Evolutionary conservation across 2,329 filamentous ascomycete genomes (phyloP), one percentile per base, ranked within the genome.

Genomic region (Sporothrix globosa): DNA sequence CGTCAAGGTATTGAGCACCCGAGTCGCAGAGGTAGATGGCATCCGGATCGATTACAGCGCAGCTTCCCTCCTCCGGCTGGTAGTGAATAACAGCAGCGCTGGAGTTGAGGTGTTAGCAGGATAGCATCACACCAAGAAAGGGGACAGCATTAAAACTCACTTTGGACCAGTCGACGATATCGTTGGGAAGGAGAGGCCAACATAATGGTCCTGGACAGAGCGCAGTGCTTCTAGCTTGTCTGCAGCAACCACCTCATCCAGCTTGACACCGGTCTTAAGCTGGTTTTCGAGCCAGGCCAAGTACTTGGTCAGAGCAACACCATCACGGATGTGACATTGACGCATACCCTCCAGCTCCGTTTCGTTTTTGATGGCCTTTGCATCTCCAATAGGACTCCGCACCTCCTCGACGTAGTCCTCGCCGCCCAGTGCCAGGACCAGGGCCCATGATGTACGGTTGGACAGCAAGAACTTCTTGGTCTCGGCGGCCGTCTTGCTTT

Each of bases 11-110:
- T 79, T 99, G 96, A n/a, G 92, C 96, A 27, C 96, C 96, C 27
- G 96, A 98, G 80, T 99, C 96, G 78, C 96, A 99, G 2, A 99
- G 88, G 77, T 99, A 99, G 71, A 99, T 88, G 17, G 90, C 89
- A 7, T 89, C 88, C 0, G 93, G 92, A 75, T 99, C 93, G 75
- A 99, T 93, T 39, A 87, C 83, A 10, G 93, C 87, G 80, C 95
- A 98, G 73, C 85, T 90, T 24, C 91, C 93, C 69, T 87, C 88
- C 77, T 97, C 92, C 0, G 96, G 94, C 75, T 91, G 92, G 83
- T 99, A 99, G 79, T 99, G 96, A 71, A 99, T 99, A 14, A 99
- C 87, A 5, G 96, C 96, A 71, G 93, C 96, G 78, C 96, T 97
- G 11, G 41, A 14, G 46, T 44, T 17, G 41, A 4, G 39, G 19